Percentiles rank a stretch among this genome's conserved stretches.
Evolutionary conservation across 495 filamentous ascomycete species (phyloP).

Genomic region (Aspergillus steynii): DNA sequence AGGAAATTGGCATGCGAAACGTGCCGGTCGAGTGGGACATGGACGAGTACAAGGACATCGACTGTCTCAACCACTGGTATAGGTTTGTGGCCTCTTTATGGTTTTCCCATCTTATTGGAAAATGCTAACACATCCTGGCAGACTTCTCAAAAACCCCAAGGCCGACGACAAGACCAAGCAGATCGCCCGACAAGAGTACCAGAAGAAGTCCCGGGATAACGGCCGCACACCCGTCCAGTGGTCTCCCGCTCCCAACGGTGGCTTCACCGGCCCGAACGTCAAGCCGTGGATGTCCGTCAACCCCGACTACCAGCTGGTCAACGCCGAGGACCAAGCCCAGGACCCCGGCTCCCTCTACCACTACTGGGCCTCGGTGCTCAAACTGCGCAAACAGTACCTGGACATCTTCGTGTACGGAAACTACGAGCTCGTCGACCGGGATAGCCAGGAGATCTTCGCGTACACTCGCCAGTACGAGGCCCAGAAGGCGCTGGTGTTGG

Average conservation of each 20-base stretch:
- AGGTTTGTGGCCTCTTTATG: slow-evolving; percentile 26
- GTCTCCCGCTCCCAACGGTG: slow-evolving; percentile 47
- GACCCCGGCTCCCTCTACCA: slow-evolving; percentile 48
- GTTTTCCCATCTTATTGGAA: not conserved
- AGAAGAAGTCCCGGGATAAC: slow-evolving; percentile 56
- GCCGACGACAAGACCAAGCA: slow-evolving; percentile 34
- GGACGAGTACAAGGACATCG: slow-evolving; percentile 71
- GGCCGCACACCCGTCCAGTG: slow-evolving; percentile 58
- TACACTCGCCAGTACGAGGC: slow-evolving; percentile 45
- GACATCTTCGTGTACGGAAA: slow-evolving; percentile 63
- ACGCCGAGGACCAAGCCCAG: slow-evolving; percentile 50
- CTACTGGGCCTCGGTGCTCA: slow-evolving; percentile 54
- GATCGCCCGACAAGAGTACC: slow-evolving; percentile 41
- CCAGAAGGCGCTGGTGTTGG: slow-evolving; percentile 48
- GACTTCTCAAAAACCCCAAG: slow-evolving; percentile 36
- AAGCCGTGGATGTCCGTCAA: slow-evolving; percentile 66
- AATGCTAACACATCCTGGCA: slow-evolving; percentile 12
- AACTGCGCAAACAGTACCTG: slow-evolving; percentile 53
- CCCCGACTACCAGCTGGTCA: slow-evolving; percentile 50
- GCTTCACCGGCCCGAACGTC: slow-evolving; percentile 50
- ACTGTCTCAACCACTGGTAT: slow-evolving; percentile 64
- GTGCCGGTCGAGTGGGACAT: slow-evolving; percentile 64
- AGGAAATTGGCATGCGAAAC: slow-evolving; percentile 77
- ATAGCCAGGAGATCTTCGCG: slow-evolving; percentile 48
- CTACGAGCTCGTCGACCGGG: slow-evolving; percentile 51